A percentile compares a stretch with the other conserved stretches of the same genome.
Evolutionary conservation across 495 filamentous ascomycete species (phyloP).

Genomic region (Lasiosphaeria miniovina): DNA sequence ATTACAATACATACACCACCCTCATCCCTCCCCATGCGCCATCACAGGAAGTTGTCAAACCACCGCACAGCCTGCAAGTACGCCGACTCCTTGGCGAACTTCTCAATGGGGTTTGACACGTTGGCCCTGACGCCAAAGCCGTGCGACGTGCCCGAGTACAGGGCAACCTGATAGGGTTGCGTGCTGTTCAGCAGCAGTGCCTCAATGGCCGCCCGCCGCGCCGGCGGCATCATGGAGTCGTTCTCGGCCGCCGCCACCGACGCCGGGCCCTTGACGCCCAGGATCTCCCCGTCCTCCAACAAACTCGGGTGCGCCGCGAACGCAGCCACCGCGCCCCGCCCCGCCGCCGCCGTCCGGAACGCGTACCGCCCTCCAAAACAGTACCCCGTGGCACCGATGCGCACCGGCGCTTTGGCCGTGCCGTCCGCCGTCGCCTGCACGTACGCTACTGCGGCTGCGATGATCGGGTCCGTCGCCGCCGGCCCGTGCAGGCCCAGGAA

Average conservation of each 20-base stretch:
- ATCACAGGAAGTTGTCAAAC: constrained; percentile 50
- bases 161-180: constrained; percentile 59
- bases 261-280: constrained; percentile 59
- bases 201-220: constrained; percentile 54
- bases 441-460: constrained; percentile 58
- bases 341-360: constrained; percentile 41
- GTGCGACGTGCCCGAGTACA: constrained; percentile 64
- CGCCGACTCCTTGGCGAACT: constrained; percentile 74
- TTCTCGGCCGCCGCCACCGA: constrained; percentile 69
- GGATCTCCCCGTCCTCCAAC: constrained; percentile 61
- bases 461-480: constrained; percentile 59
- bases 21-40: too few species aligned
- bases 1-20: too few species aligned
- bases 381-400: constrained; percentile 63
- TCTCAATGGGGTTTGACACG: constrained; percentile 52
- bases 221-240: constrained; percentile 60
- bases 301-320: constrained; percentile 71
- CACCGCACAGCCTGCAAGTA: constrained; percentile 70
- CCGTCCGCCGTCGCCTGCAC: constrained; percentile 50
- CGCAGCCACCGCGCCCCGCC: constrained; percentile 54
- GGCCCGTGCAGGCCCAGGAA: constrained; percentile 56
- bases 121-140: constrained; percentile 69
- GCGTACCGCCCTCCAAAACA: constrained; percentile 53
- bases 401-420: constrained; percentile 42
- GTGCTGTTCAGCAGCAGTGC: constrained; percentile 30